Evolutionary conservation across 352 stramenopile genomes (phyloP), one percentile per base, ranked within the genome.

Genomic region (Globisporangium okanoganense): DNA sequence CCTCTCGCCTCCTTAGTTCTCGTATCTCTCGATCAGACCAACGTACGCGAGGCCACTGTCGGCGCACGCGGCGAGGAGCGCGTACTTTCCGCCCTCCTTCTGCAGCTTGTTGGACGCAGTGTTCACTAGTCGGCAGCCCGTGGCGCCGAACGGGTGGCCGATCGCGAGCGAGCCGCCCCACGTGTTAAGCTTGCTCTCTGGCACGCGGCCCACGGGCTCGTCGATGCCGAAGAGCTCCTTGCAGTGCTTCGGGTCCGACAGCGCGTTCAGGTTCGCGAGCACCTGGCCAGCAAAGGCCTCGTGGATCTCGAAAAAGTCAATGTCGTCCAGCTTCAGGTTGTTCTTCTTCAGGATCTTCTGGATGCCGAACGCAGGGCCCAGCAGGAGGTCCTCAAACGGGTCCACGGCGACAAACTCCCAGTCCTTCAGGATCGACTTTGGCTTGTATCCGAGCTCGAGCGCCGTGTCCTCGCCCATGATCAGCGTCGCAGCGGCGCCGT

Each of bases 281-380:
- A 99, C 93, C 76, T 99, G 97, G 31, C 97, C 97, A 27, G 97
- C 97, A 78, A 99, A 99, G 13, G 97, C 97, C 70, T 99, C 97
- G 73, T 99, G 97, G 69, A 99, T 98, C 84, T 99, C 97, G 65
- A 98, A 99, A 56, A 98, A 96, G 71, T 98, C 96, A 72, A 99
- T 98, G 69, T 99, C 97, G 61, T 91, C 92, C 62, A 90, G 68
- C 78, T 76, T 95, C 44, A 97, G 69, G 62, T 93, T 92, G 76
- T 94, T 83, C 61, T 87, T 84, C 43, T 75, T 71, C 47, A 97
- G 66, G 33, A 97, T 73, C 61, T 92, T 80, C 61, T 89, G 75
- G 64, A 96, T 96, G 31, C 80, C 97, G 71, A 98, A 99, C 10
- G 97, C 98, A 8, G 97, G 97, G 45, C 97, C 96, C 7, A 98